phyloP scores from a whole-genome alignment of 139 green algal genomes.

The Gonium pectorale region DNA sequence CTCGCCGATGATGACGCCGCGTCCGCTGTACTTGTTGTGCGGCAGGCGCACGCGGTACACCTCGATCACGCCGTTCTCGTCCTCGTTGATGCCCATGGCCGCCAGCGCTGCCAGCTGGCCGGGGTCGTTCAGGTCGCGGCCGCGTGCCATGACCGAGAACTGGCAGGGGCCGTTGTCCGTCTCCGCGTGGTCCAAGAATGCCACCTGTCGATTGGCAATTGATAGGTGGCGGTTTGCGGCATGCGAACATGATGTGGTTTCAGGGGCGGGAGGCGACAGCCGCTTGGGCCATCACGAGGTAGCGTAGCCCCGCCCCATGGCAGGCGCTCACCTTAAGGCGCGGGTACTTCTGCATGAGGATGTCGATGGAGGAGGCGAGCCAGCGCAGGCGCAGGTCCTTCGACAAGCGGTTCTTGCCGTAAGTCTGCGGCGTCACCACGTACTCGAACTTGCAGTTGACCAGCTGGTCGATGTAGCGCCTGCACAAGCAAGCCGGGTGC shows the following conservation, averaged over 20 bases:
- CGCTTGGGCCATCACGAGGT: background rate
- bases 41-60: constrained; percentile 56
- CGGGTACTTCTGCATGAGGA: constrained; percentile 66
- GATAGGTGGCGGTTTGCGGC: no score
- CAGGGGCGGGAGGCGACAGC: no score
- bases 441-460: constrained; percentile 59
- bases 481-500: no score
- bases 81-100: constrained; percentile 46
- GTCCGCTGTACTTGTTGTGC: constrained; percentile 56
- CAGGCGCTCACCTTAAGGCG: constrained; percentile 25
- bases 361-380: constrained; percentile 58
- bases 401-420: constrained; percentile 52
- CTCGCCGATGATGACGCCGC: constrained; percentile 83
- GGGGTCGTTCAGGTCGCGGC: constrained; percentile 45
- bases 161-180: constrained; percentile 41
- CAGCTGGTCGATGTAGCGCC: constrained; percentile 46
- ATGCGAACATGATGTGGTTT: no score
- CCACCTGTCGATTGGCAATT: background rate
- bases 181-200: constrained; percentile 54
- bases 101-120: constrained; percentile 31
- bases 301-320: background rate
- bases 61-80: constrained; percentile 33
- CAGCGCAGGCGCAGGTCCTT: constrained; percentile 60
- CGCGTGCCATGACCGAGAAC: constrained; percentile 54
- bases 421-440: constrained; percentile 58